Base-by-base conservation (phyloP, 2,329 filamentous ascomycete genomes). In the Triangularia setosa region DNA sequence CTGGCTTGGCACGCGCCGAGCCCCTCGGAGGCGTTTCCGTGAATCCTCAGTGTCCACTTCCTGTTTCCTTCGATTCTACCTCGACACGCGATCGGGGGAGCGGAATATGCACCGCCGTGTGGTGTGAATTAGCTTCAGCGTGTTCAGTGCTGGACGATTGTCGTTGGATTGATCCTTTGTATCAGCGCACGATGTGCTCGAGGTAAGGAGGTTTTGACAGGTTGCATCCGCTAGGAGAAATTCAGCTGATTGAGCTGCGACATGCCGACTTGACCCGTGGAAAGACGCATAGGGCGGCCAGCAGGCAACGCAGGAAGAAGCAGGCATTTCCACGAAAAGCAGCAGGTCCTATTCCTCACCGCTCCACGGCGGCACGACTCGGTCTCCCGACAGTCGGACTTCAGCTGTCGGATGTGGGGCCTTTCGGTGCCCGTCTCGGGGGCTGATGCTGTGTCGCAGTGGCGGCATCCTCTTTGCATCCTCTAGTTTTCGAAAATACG, bases 201-300 rank as follows among this genome's bases (percentile, higher is more conserved):
- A 33, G 8, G 33, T 7, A 40, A 40, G 33, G 33, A 40, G 57
- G 21, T 27, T 48, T 59, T 58, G 35, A 54, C 63, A 57, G 55
- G 60, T 61, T 58, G 60, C 57, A 58, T 24, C 58, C 40, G 64
- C 59, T 68, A 60, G 65, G 68, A 66, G 62, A 69, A 67, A 68
- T 69, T 59, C 58, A 18, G 54, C 23, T 60, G 35, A 57, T 33
- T 44, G 58, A 44, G 24, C 64, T 69, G 68, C 64, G 57, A 61
- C 52, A 58, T 63, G 54, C 69, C 65, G 65, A 54, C 53, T 16
- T 28, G 30, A 63, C 54, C 27, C 60, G 62, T 63, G 69, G 64
- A 40, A 64, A 61, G 63, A 33, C 48, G 65, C 68, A 69, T 61
- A 40, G 33, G 18, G 14, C 21, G 44, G 44, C 16, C 40, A 48